These are phyloP conservation scores for Kodamaea sp. DNA, from an alignment of 1,139 yeast species.

Conservation along the genomic window DNA sequence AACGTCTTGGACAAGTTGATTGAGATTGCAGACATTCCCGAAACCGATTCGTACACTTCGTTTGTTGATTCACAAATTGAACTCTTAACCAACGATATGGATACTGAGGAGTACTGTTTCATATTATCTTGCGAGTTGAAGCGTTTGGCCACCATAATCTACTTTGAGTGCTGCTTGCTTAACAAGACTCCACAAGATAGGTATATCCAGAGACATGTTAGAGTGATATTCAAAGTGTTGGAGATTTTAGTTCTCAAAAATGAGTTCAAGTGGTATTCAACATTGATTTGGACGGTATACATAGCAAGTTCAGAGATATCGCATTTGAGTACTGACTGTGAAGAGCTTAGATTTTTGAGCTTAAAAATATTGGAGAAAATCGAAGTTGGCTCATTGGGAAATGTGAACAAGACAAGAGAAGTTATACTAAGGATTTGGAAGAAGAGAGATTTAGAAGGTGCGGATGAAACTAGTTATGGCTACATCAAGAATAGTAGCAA, in stretches of 20 bases:
- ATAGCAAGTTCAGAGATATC: slow-evolving; percentile 28
- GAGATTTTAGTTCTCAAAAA: slow-evolving; percentile 27
- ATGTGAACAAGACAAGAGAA: slow-evolving; percentile 24
- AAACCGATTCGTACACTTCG: slow-evolving; percentile 5
- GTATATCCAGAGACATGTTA: slow-evolving; percentile 17
- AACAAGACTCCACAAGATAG: slow-evolving; percentile 19
- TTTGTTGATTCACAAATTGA: slow-evolving; percentile 12
- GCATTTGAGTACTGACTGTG: slow-evolving; percentile 22
- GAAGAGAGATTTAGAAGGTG: slow-evolving; percentile 26
- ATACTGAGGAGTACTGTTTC: slow-evolving; percentile 27
- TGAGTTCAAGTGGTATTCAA: slow-evolving; percentile 30
- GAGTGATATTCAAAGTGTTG: slow-evolving; percentile 20
- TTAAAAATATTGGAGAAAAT: slow-evolving; percentile 26
- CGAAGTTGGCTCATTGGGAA: slow-evolving; percentile 28
- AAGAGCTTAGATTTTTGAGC: slow-evolving; percentile 26
- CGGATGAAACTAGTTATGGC: slow-evolving; percentile 24
- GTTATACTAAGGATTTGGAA: slow-evolving; percentile 29
- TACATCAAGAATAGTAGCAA: slow-evolving; percentile 9
- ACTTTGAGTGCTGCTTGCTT: slow-evolving; percentile 28
- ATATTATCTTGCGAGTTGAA: slow-evolving; percentile 31
- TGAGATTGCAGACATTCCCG: slow-evolving; percentile 4
- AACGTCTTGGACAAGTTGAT: slow-evolving; percentile 15
- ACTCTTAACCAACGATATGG: slow-evolving; percentile 11
- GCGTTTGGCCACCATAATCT: slow-evolving; percentile 24
- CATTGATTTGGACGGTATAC: slow-evolving; percentile 27